Evolutionary conservation across 2,329 filamentous ascomycete genomes (phyloP), one percentile per base, ranked within the genome.

Genomic region (Thelonectria blattea): DNA sequence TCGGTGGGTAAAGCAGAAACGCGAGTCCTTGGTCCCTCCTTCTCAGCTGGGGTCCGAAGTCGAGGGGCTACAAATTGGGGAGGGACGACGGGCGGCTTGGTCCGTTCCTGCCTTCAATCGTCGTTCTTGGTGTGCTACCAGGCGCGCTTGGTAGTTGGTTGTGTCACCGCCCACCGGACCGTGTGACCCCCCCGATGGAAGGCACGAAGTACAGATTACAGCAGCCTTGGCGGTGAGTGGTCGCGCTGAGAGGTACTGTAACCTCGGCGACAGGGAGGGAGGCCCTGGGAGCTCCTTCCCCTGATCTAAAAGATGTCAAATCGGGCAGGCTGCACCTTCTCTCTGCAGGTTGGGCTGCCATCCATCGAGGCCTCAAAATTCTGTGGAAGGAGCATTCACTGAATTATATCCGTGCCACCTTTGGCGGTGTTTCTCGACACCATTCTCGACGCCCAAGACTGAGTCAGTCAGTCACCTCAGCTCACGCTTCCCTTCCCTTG

Each of bases 1-100:
- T 43, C 17, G 41, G 18, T 20, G 41, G 34, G 15, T 37, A 15
- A 14, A 14, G 34, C 34, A 37, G 45, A 42, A 42, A 42, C 39
- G 39, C 39, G 39, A 42, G 39, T 42, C 39, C 34, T 37, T 17
- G 39, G 14, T 42, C 39, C 39, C n/a, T 42, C 20, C 42, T 45
- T 58, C 52, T 57, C 50, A 61, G 58, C 53, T 64, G 54, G 24
- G 39, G 58, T 48, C 64, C 56, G 62, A 64, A 37, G 48, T 56
- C 52, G 53, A 61, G 39, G 58, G 63, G 59, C 17, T 46, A 43
- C 27, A 51, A 64, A 48, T 43, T 47, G 62, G 55, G 49, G 57
- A 43, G 55, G 49, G 57, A 43, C 51, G 27, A 65, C 60, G 53
- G 62, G 60, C 59, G 62, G 64, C 59, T 52, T 68, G 65, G 60